Conservation (phyloP, 2,329 filamentous ascomycete genomes). For the Ilyonectria mors-panacis region DNA sequence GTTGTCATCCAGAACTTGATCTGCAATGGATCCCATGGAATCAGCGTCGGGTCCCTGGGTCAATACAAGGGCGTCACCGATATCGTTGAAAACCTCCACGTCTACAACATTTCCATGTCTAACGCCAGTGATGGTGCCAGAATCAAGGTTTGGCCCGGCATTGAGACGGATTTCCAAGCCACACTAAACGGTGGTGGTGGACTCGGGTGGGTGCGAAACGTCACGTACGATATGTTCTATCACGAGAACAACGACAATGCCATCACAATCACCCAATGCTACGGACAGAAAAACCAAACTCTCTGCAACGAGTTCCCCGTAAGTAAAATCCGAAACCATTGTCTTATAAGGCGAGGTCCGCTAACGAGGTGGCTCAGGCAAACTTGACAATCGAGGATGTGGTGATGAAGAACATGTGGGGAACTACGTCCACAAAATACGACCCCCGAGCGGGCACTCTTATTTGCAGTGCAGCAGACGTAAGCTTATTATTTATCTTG, state of each 20-base stretch:
- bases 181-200: conserved; percentile 72
- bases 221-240: conserved; percentile 75
- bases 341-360: background rate
- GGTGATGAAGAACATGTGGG: conserved; percentile 51
- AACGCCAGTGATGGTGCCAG: conserved; percentile 76
- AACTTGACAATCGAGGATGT: conserved; percentile 46
- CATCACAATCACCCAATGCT: conserved; percentile 50
- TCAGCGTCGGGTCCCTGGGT: conserved; percentile 79
- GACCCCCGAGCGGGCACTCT: conserved; percentile 49
- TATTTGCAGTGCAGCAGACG: conserved; percentile 50
- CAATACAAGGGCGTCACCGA: conserved; percentile 76
- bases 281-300: conserved; percentile 47
- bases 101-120: conserved; percentile 72
- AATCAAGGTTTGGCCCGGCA: conserved; percentile 81
- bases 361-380: conserved; percentile 35
- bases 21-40: conserved; percentile 81
- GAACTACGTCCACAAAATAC: conserved; percentile 47
- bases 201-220: conserved; percentile 71
- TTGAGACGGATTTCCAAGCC: conserved; percentile 53
- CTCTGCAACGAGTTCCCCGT: conserved; percentile 45
- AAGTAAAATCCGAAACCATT: background rate
- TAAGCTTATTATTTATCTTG: conserved; percentile 20
- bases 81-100: conserved; percentile 78
- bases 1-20: conserved; percentile 76
- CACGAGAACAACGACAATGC: conserved; percentile 71